Percentiles rank a stretch among this genome's conserved stretches.
phyloP scores from a whole-genome alignment of 345 rosid genomes.

The Euclidium syriacum region DNA sequence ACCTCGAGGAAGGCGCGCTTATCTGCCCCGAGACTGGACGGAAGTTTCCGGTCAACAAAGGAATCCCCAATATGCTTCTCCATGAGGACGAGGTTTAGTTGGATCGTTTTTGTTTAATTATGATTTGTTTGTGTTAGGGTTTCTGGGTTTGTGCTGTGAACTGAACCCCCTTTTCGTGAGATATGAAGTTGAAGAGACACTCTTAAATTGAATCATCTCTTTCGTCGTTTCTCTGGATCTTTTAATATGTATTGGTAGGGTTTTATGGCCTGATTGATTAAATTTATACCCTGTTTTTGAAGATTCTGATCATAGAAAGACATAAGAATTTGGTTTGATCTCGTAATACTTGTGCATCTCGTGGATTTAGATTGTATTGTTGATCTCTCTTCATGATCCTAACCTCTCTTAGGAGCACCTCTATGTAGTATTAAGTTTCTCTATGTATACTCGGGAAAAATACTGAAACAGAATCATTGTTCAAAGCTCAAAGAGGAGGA shows the following conservation, averaged over 20 bases:
- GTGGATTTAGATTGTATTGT: background rate
- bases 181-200: background rate
- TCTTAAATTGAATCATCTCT: background rate
- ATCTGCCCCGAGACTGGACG: slow-evolving; percentile 85
- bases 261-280: background rate
- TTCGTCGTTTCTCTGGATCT: background rate
- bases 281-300: background rate
- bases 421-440: background rate
- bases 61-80: slow-evolving; percentile 94
- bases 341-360: background rate
- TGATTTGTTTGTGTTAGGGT: background rate
- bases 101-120: background rate
- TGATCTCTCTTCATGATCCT: background rate
- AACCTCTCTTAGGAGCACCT: background rate
- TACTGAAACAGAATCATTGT: background rate
- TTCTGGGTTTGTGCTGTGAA: slow-evolving; percentile 11
- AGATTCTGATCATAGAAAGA: background rate
- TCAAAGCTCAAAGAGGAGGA: too few relatives aligned
- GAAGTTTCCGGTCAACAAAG: slow-evolving; percentile 65
- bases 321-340: too few relatives aligned
- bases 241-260: background rate
- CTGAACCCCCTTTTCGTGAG: background rate
- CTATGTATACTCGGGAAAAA: background rate
- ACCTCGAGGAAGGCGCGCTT: slow-evolving; percentile 85
- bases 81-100: slow-evolving; percentile 88